phyloP scores from a whole-genome alignment of 2,329 filamentous ascomycete genomes.

The Clarireedia homoeocarpa region DNA sequence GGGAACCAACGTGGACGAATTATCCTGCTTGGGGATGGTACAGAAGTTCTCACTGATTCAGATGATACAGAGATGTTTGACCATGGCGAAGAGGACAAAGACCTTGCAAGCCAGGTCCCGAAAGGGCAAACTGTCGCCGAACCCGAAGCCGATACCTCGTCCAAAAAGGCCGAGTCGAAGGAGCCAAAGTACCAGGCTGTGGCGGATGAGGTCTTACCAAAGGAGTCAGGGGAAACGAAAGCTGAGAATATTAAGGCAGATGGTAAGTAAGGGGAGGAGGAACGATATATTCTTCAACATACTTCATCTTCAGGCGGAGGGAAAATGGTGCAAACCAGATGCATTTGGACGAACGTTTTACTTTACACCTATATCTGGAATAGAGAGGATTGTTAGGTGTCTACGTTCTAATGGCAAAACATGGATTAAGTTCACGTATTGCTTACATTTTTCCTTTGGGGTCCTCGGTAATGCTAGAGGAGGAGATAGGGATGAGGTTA shows the following conservation, averaged over 20 bases:
- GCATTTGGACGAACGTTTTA: constrained; percentile 19
- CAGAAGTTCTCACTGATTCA: constrained; percentile 81
- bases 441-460: constrained; percentile 11
- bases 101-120: constrained; percentile 74
- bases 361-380: constrained; percentile 19
- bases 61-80: constrained; percentile 94
- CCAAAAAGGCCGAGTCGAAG: constrained; percentile 15
- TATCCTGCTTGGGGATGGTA: constrained; percentile 92
- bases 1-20: constrained; percentile 73
- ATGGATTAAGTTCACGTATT: constrained; percentile 15
- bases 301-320: constrained; percentile 2
- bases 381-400: constrained; percentile 15
- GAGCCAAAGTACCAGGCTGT: constrained; percentile 19
- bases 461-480: constrained; percentile 5
- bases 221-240: constrained; percentile 7
- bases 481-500: constrained; percentile 5
- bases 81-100: constrained; percentile 76
- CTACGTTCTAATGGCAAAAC: constrained; percentile 15
- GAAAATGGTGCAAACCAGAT: constrained; percentile 9
- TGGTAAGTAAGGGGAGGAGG: constrained; percentile 2
- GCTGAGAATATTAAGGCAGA: neutral
- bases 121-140: constrained; percentile 41
- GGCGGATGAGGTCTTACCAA: constrained; percentile 12
- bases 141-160: constrained; percentile 7
- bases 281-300: neutral